Evolutionary conservation across 192 early-diverging fungal species (phyloP).

Genomic region (Coemansia sp.): DNA sequence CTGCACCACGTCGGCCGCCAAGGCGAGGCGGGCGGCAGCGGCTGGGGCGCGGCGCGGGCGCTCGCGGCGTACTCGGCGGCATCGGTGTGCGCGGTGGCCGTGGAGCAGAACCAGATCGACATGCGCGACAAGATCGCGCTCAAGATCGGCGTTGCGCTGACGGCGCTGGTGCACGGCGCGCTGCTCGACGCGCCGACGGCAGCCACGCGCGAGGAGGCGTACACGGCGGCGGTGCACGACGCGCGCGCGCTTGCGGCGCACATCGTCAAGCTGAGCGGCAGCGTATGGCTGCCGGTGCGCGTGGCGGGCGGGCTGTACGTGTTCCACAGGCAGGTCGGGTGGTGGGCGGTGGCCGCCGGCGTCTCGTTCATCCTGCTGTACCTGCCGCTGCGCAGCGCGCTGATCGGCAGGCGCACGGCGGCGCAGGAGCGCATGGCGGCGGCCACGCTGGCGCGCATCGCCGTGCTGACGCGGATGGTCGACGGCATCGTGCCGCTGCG

Average conservation of each 20-base stretch:
- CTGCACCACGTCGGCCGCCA: constrained; percentile 11
- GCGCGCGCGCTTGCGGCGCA: constrained; percentile 20
- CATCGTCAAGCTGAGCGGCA: constrained; percentile 9
- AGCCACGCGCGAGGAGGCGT: neutral
- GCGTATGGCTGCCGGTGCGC: constrained; percentile 33
- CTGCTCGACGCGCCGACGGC: neutral
- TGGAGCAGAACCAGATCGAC: constrained; percentile 52
- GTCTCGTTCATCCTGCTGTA: constrained; percentile 21
- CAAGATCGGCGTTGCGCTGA: constrained; percentile 23
- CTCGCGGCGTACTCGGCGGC: constrained; percentile 7
- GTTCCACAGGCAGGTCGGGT: constrained; percentile 42
- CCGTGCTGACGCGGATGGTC: constrained; percentile 17
- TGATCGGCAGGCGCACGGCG: neutral
- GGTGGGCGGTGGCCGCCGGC: constrained; percentile 31
- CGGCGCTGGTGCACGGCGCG: constrained; percentile 22
- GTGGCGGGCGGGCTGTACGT: constrained; percentile 19
- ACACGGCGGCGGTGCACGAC: constrained; percentile 4
- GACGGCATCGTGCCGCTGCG: constrained; percentile 36
- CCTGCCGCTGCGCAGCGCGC: constrained; percentile 25
- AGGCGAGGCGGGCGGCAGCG: neutral
- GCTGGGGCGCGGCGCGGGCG: neutral
- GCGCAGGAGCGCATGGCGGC: neutral
- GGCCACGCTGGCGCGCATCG: constrained; percentile 6
- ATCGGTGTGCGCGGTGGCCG: neutral
- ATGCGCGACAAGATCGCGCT: constrained; percentile 23